phyloP scores from a whole-genome alignment of 2,329 filamentous ascomycete genomes.

The Calonectria montana region DNA sequence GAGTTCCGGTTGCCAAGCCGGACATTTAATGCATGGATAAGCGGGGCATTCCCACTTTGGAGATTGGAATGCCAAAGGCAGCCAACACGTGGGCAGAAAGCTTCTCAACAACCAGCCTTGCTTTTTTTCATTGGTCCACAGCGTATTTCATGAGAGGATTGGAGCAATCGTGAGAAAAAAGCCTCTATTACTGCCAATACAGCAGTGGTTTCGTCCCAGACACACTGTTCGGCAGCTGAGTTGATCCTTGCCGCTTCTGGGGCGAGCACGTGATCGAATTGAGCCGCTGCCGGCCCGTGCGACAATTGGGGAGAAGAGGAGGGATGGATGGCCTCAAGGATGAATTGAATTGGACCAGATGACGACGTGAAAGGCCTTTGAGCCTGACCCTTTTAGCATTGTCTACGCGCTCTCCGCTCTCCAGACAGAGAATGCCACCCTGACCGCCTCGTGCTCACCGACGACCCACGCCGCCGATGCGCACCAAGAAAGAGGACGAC shows the following conservation, averaged over 20 bases:
- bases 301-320: no score
- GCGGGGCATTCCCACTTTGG: background rate
- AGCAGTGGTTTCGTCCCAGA: background rate
- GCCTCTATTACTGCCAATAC: background rate
- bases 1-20: background rate
- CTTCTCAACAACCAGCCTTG: background rate
- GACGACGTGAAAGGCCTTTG: background rate
- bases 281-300: background rate
- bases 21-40: background rate
- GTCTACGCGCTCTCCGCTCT: background rate
- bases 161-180: background rate
- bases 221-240: background rate
- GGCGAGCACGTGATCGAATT: background rate
- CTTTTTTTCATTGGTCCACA: background rate
- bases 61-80: background rate
- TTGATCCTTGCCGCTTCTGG: background rate
- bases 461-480: slow-evolving; percentile 3
- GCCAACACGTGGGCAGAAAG: background rate
- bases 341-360: background rate
- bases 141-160: background rate
- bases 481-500: background rate
- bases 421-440: background rate
- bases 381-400: no score
- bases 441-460: background rate
- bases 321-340: no score